Base-by-base conservation (phyloP, 2,329 filamentous ascomycete genomes). In the Cordyceps sp. region DNA sequence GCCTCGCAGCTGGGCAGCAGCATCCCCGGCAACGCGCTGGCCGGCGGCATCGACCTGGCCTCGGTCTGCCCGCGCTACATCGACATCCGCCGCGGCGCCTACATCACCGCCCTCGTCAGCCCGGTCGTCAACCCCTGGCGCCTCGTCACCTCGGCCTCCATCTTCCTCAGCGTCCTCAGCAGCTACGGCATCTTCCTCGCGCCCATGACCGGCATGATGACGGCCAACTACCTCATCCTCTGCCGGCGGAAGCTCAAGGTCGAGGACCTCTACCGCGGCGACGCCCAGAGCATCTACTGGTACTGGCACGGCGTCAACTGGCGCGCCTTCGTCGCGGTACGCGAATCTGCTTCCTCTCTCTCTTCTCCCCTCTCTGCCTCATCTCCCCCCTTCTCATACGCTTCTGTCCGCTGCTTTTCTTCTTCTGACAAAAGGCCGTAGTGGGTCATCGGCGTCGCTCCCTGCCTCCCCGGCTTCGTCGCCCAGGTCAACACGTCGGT, bases 381-480 rank as follows among this genome's bases (percentile, higher is more conserved):
- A n/a, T n/a, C n/a, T n/a, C n/a, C n/a, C n/a, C n/a, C n/a, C n/a
- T n/a, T n/a, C n/a, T n/a, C n/a, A n/a, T n/a, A n/a, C n/a, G n/a
- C n/a, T n/a, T n/a, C n/a, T n/a, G n/a, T n/a, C n/a, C n/a, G n/a
- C n/a, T n/a, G n/a, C 15, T 16, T 27, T 27, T 15, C 6, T 27
- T 10, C n/a, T n/a, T n/a, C 21, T 33, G 17, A 35, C 26, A 10
- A 17, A 20, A 19, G 19, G 6, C 26, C 6, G 2, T 20, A 61
- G 52, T 62, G 59, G 55, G 35, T 52, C 15, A 41, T 52, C 15
- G 57, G 57, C 5, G 52, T 57, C 4, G 47, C 43, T 0, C 59
- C 59, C 1, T 50, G 48, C 4, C 37, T 63, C 30, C 59, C 60
- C 0, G 59, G 59, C 10, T 60, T 63, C 35, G 43, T 61, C 6